Percentiles rank a stretch among this genome's conserved stretches.
Evolutionary conservation across 2,329 filamentous ascomycete genomes (phyloP).

Genomic region (Neofusicoccum sp.): DNA sequence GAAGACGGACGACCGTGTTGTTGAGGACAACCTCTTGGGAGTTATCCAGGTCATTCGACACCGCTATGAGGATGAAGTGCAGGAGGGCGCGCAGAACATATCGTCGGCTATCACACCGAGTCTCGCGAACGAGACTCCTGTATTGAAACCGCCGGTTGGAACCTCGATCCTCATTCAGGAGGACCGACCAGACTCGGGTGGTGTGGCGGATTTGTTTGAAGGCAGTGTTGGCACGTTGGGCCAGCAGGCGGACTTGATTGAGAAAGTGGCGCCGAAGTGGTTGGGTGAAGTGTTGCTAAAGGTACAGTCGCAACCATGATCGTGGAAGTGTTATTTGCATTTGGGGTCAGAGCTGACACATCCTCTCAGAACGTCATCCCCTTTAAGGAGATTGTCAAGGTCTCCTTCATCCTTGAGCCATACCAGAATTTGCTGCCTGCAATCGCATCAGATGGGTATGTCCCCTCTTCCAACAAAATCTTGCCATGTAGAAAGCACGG

Average conservation of each 20-base stretch:
- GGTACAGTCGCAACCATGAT: constrained; percentile 45
- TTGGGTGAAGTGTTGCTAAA: constrained; percentile 81
- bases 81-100: constrained; percentile 54
- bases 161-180: constrained; percentile 68
- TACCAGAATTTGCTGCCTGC: constrained; percentile 74
- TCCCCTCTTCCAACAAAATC: constrained; percentile 18
- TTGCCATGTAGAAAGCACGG: no score
- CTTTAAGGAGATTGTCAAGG: constrained; percentile 88
- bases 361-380: constrained; percentile 70
- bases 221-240: constrained; percentile 81
- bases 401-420: constrained; percentile 90
- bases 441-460: constrained; percentile 68
- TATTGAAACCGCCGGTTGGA: constrained; percentile 69
- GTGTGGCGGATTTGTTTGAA: constrained; percentile 83
- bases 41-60: constrained; percentile 72
- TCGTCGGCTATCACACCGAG: constrained; percentile 70
- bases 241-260: constrained; percentile 77
- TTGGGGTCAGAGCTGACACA: neutral
- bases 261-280: constrained; percentile 88
- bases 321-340: neutral
- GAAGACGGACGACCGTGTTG: constrained; percentile 67
- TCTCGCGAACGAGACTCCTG: constrained; percentile 72
- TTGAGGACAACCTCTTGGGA: constrained; percentile 75
- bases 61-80: constrained; percentile 70
- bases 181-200: constrained; percentile 63